Evolutionary conservation across 768 basidiomycete species (phyloP), one percentile per base, ranked within the genome.

Genomic region (Macrolepiota dolichaula): DNA sequence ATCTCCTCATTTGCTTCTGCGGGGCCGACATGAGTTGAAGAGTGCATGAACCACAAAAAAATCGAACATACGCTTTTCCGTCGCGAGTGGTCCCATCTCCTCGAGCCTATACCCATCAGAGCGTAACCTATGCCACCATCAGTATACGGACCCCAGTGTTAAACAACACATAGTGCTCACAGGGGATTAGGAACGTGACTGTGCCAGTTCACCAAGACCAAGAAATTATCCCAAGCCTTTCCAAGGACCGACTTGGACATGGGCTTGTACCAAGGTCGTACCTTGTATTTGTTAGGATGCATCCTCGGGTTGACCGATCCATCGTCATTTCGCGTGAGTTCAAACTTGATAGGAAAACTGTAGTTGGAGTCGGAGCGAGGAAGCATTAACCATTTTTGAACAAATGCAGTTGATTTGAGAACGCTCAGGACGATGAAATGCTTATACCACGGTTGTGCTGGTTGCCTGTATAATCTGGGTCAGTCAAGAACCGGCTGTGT

Each of bases 261-360:
- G 0, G 79, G 76, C 63, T 75, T 79, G 63, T 84, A 84, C 81
- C 81, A 82, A 22, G 81, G 81, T 54, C 68, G 69, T 4, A 73
- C 67, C 25, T 27, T 65, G 24, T 35, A 79, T 76, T 68, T 74
- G 0, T 59, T 72, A 4, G 79, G 77, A 62, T 74, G 61, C 55
- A 79, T 65, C n/a, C 74, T 65, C 27, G 74, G 71, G 52, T 69
- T 68, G 15, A 67, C 51, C 36, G 70, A 63, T 15, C 56, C 61
- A n/a, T 62, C 51, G 3, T 62, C 40, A 51, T 70, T 55, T 25
- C 35, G 63, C 0, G 73, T 71, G 17, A 73, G 58, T 2, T 68
- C 67, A 4, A 67, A 37, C 1, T 68, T 61, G 4, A 76, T 65
- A 13, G 73, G 60, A 37, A 62, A 66, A 9, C 40, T n/a, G 17